These are phyloP conservation scores for Aureobasidium sp. DNA, from an alignment of 2,329 filamentous ascomycete genomes.

Conservation along the genomic window DNA sequence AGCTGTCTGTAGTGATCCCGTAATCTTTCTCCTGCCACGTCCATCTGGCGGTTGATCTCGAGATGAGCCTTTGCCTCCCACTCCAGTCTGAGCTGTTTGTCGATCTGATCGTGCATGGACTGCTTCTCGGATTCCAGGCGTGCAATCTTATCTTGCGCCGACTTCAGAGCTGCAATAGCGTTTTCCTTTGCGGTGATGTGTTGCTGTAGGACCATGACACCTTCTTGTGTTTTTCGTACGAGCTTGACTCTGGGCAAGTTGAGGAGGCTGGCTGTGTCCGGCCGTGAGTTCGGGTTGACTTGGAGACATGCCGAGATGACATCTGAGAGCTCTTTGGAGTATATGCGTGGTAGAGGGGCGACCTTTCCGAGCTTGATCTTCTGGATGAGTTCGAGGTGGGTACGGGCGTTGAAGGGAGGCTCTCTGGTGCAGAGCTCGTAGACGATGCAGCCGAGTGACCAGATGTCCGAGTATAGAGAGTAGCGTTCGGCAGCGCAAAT, in stretches of 20 bases:
- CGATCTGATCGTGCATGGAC: constrained; percentile 63
- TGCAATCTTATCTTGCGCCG: constrained; percentile 57
- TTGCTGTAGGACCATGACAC: constrained; percentile 13
- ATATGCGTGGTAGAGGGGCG: constrained; percentile 67
- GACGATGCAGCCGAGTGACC: constrained; percentile 95
- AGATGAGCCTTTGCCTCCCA: constrained; percentile 93
- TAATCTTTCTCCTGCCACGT: constrained; percentile 56
- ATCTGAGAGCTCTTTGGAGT: constrained; percentile 75
- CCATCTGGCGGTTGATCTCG: constrained; percentile 79
- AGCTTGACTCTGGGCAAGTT: constrained; percentile 82
- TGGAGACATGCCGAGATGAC: constrained; percentile 82
- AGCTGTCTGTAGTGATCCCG: constrained; percentile 16
- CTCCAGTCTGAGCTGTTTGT: constrained; percentile 69
- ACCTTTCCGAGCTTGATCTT: constrained; percentile 91
- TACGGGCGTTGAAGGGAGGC: constrained; percentile 93
- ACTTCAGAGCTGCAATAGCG: constrained; percentile 55
- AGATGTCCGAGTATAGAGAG: constrained; percentile 93
- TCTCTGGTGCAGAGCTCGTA: constrained; percentile 91
- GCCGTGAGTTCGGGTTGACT: constrained; percentile 75
- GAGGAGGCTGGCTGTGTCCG: constrained; percentile 75
- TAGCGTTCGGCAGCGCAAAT: constrained; percentile 94
- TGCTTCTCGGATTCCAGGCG: constrained; percentile 59
- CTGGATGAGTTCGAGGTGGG: constrained; percentile 86
- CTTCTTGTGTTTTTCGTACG: constrained; percentile 37
- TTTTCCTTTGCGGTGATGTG: constrained; percentile 43